Percentiles rank a stretch among this genome's conserved stretches.
Conservation (phyloP, 2,329 filamentous ascomycete species). For the Aspergillus viridinutans region DNA sequence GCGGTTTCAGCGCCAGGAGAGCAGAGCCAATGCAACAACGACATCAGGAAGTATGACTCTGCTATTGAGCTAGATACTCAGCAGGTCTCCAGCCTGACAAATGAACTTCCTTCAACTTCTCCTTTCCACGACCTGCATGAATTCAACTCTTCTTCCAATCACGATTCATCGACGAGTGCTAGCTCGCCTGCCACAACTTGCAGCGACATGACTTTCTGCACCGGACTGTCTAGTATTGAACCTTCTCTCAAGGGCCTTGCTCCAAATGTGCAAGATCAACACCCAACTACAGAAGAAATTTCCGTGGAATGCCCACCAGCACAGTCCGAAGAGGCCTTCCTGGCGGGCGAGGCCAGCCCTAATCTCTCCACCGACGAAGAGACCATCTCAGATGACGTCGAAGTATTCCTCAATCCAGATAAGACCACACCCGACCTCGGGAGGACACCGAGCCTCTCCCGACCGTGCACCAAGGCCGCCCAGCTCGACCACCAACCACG, state of each 20-base stretch:
- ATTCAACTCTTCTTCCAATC: conserved; percentile 2
- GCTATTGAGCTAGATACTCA: conserved; percentile 17
- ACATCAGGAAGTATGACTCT: conserved; percentile 18
- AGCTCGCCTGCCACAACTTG: conserved; percentile 5
- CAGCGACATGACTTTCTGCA: neutral
- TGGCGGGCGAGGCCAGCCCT: neutral
- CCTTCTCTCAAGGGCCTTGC: conserved; percentile 2
- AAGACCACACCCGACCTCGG: neutral
- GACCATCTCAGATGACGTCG: conserved; percentile 7
- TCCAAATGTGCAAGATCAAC: neutral
- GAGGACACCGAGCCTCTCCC: conserved; percentile 11
- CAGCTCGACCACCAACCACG: neutral
- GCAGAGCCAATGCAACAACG: neutral
- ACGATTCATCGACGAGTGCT: conserved; percentile 8
- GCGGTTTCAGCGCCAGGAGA: neutral
- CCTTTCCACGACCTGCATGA: neutral
- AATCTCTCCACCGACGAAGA: neutral
- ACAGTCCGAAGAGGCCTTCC: conserved; percentile 8
- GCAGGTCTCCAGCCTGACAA: conserved; percentile 15
- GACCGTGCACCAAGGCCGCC: neutral
- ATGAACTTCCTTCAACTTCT: neutral
- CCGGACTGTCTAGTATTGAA: conserved; percentile 1
- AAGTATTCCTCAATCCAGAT: conserved; percentile 17
- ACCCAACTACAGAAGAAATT: conserved; percentile 1
- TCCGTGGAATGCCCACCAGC: neutral